Evolutionary conservation across 2,329 filamentous ascomycete genomes (phyloP), one percentile per base, ranked within the genome.

Genomic region (Exophiala aquamarina): DNA sequence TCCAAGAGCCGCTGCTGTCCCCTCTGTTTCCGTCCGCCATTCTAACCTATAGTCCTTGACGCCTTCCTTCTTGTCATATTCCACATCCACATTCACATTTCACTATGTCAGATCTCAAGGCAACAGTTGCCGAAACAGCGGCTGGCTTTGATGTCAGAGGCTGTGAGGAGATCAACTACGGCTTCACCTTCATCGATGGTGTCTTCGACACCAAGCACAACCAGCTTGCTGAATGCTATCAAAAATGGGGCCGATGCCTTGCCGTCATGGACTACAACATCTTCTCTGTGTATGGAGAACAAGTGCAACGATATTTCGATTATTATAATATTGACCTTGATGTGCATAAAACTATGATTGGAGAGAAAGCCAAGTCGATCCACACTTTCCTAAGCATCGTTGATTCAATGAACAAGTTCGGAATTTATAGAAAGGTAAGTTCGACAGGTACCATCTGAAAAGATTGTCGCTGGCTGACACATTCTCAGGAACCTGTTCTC

Each of bases 151-250:
- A 84, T 56, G 83, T 87, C 51, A 79, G 82, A 57, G 84, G 84
- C 18, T 86, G 86, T 59, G 84, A 88, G 72, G 87, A 86, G 73
- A 87, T 87, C 61, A 79, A 85, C 61, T 87, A 87, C 63, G 83
- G 86, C 67, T 88, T 88, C 65, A 80, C 81, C 44, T 87, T 88
- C 66, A 75, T 87, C 37, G 84, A 88, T 57, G 80, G 78, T 38
- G 75, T 88, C 47, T 87, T 88, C 66, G 70, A 85, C 61, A 59
- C 72, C 33, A 59, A 72, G 54, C 85, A 86, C 59, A 59, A 70
- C 13, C 76, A 86, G 57, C 74, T 88, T 8, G 81, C 83, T 13
- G 68, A 81, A 20, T 83, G 80, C 65, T 88, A 87, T 67, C 69
- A 77, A 59, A 71, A 70, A 52, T 87, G 83, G 83, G 74, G 77